A percentile compares a stretch with the other conserved stretches of the same genome.
phyloP scores from a whole-genome alignment of 176 grass and related monocot genomes.

The Bolboschoenus planiculmis region DNA sequence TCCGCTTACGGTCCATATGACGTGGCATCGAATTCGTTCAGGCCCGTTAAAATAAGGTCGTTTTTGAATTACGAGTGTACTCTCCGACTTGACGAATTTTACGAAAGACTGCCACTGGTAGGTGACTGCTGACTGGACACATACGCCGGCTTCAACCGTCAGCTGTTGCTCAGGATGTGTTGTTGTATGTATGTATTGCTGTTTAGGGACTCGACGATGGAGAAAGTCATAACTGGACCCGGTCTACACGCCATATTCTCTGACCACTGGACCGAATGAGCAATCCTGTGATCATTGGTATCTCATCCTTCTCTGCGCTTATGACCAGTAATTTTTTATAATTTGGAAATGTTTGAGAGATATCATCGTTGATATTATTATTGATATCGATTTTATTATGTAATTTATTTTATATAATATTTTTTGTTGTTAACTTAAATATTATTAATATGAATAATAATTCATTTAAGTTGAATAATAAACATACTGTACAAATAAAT shows the following conservation, averaged over 20 bases:
- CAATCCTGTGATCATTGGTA: too few relatives aligned
- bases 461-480: too few relatives aligned
- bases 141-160: neutral
- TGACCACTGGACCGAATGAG: too few relatives aligned
- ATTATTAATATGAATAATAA: too few relatives aligned
- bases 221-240: neutral
- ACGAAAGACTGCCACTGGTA: neutral
- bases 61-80: neutral
- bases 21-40: neutral
- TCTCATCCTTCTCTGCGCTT: neutral
- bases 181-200: neutral
- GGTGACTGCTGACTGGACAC: neutral
- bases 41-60: neutral
- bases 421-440: too few relatives aligned
- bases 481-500: too few relatives aligned
- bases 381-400: too few relatives aligned
- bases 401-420: too few relatives aligned
- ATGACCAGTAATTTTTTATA: too few relatives aligned
- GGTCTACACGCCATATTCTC: neutral
- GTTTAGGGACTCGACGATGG: neutral
- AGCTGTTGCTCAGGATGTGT: neutral
- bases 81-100: neutral
- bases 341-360: too few relatives aligned
- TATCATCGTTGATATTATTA: too few relatives aligned
- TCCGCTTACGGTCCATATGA: neutral